Evolutionary conservation across 2,329 filamentous ascomycete species (phyloP).

Genomic region (Diaporthe destruens): DNA sequence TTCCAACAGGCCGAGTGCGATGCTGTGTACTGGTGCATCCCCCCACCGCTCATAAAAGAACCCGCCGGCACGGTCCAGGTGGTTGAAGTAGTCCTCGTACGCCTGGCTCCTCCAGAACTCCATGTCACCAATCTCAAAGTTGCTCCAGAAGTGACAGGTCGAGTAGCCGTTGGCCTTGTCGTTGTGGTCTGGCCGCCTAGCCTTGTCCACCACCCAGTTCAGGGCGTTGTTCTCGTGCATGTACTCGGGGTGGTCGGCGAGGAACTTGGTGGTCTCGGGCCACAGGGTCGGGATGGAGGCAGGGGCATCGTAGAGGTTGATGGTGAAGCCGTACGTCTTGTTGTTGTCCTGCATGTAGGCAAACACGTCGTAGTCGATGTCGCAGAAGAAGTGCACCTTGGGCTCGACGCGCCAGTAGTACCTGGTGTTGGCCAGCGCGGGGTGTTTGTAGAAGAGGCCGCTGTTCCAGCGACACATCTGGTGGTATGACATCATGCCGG

Average conservation of each 20-base stretch:
- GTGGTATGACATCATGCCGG: constrained; percentile 89
- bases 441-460: constrained; percentile 97
- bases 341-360: constrained; percentile 98
- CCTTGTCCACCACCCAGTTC: constrained; percentile 85
- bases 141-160: constrained; percentile 99
- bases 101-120: constrained; percentile 90
- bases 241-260: constrained; percentile 85
- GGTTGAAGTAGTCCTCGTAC: constrained; percentile 96
- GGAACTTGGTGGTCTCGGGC: constrained; percentile 95
- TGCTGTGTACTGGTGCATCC: constrained; percentile 95
- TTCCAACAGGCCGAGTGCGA: constrained; percentile 92
- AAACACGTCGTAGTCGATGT: constrained; percentile 98
- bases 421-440: constrained; percentile 81
- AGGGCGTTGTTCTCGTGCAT: constrained; percentile 87
- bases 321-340: constrained; percentile 99
- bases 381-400: constrained; percentile 99
- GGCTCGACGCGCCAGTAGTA: constrained; percentile 99
- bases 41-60: constrained; percentile 99
- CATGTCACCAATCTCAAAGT: constrained; percentile 97
- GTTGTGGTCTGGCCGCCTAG: constrained; percentile 83
- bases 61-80: constrained; percentile 91
- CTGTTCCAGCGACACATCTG: constrained; percentile 99
- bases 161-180: constrained; percentile 90
- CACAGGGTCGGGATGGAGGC: constrained; percentile 88
- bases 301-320: constrained; percentile 94